Evolutionary conservation across 1,284 basidiomycete species (phyloP).

Genomic region (Austropuccinia psidii): DNA sequence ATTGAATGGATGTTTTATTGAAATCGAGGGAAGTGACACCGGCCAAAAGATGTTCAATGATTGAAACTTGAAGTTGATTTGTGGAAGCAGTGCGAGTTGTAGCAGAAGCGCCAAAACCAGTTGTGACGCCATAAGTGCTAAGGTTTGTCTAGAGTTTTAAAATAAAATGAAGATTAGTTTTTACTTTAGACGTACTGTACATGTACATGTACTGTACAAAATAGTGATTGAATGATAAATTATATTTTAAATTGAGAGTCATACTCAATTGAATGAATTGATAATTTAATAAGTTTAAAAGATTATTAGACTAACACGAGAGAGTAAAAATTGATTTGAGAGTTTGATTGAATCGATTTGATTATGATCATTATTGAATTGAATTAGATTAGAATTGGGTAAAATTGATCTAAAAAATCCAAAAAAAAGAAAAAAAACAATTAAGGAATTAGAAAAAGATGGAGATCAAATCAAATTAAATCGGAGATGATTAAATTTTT

Average conservation of each 20-base stretch:
- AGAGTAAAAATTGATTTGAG: slow-evolving; percentile 6
- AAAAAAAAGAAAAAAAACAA: neutral
- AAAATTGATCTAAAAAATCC: neutral
- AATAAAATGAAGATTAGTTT: neutral
- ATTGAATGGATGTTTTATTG: slow-evolving; percentile 41
- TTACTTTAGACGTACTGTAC: too few species aligned
- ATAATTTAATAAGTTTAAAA: too few species aligned
- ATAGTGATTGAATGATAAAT: too few species aligned
- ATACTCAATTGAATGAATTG: too few species aligned
- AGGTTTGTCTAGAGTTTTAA: slow-evolving; percentile 40
- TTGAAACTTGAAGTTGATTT: slow-evolving; percentile 61
- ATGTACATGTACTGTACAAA: too few species aligned
- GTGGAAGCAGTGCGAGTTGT: slow-evolving; percentile 65
- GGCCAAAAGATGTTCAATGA: slow-evolving; percentile 69
- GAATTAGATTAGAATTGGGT: neutral
- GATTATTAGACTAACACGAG: neutral
- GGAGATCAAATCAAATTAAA: neutral
- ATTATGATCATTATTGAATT: neutral
- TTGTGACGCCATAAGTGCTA: slow-evolving; percentile 34
- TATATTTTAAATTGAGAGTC: too few species aligned
- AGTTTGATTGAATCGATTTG: neutral
- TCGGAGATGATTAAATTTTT: neutral
- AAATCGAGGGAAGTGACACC: slow-evolving; percentile 58
- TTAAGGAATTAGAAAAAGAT: neutral
- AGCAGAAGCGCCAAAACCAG: slow-evolving; percentile 49